phyloP scores from a whole-genome alignment of 2,329 filamentous ascomycete species.

The Nemania sp. region DNA sequence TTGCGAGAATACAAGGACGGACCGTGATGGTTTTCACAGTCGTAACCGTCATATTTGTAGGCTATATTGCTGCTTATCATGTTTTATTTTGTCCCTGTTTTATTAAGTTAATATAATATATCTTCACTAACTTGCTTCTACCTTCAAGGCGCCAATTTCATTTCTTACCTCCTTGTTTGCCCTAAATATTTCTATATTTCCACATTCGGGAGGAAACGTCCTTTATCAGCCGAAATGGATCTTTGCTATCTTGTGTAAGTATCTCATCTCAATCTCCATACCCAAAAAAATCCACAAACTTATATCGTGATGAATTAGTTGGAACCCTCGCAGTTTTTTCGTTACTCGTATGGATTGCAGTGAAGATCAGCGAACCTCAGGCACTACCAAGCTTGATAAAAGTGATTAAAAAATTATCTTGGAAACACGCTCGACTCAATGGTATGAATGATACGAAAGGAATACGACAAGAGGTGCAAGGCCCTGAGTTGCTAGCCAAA shows the following conservation, averaged over 20 bases:
- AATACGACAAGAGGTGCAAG: too few species aligned
- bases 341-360: background rate
- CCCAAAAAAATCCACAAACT: background rate
- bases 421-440: too few species aligned
- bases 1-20: background rate
- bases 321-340: background rate
- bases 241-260: constrained; percentile 8
- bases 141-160: constrained; percentile 2
- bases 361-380: background rate
- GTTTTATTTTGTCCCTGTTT: background rate
- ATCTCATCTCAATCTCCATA: background rate
- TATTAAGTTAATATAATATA: background rate
- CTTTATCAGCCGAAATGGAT: constrained; percentile 3
- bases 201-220: background rate
- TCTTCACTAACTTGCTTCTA: background rate
- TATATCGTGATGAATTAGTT: background rate
- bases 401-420: too few species aligned
- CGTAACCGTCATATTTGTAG: constrained; percentile 14
- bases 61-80: background rate
- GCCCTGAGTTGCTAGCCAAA: too few species aligned
- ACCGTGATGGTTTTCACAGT: constrained; percentile 9
- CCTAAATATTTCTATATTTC: constrained; percentile 6
- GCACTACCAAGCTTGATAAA: too few species aligned
- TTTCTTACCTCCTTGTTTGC: constrained; percentile 7
- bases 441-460: too few species aligned